These are phyloP conservation scores for Oxyria digyna DNA, from an alignment of 148 eudicot genomes.

Conservation along the genomic window DNA sequence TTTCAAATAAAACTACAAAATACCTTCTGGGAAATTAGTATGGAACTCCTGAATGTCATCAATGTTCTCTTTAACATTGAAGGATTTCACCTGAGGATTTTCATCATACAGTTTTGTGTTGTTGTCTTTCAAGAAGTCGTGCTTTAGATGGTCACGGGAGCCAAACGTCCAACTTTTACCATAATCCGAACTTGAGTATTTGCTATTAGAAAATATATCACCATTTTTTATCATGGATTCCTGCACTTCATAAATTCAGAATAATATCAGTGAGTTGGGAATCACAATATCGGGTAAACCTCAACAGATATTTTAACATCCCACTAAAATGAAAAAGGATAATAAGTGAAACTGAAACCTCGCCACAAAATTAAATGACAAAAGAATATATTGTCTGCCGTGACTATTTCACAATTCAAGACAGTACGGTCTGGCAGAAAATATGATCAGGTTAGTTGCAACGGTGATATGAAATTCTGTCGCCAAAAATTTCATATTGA, in stretches of 20 bases:
- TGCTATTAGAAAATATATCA: background rate
- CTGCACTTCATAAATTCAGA: background rate
- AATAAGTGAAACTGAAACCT: background rate
- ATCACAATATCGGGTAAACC: too few species aligned
- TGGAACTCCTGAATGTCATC: background rate
- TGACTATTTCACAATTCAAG: background rate
- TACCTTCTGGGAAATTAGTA: slow-evolving; percentile 1
- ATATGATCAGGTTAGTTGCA: background rate
- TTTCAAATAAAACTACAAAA: background rate
- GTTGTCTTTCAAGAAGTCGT: background rate
- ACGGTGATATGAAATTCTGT: background rate
- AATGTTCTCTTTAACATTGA: background rate
- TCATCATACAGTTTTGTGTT: background rate
- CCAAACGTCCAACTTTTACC: background rate
- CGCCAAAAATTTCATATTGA: background rate
- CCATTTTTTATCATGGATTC: background rate
- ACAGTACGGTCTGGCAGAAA: background rate
- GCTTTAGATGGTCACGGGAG: background rate
- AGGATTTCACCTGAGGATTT: background rate
- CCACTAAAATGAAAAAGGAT: background rate
- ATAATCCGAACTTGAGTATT: background rate
- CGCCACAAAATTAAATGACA: background rate
- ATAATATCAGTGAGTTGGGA: background rate
- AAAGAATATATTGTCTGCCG: background rate
- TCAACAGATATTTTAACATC: background rate